Percentiles rank a stretch among this genome's conserved stretches.
These are phyloP conservation scores for Pythium insidiosum DNA, from an alignment of 352 stramenopile species.

Conservation along the genomic window DNA sequence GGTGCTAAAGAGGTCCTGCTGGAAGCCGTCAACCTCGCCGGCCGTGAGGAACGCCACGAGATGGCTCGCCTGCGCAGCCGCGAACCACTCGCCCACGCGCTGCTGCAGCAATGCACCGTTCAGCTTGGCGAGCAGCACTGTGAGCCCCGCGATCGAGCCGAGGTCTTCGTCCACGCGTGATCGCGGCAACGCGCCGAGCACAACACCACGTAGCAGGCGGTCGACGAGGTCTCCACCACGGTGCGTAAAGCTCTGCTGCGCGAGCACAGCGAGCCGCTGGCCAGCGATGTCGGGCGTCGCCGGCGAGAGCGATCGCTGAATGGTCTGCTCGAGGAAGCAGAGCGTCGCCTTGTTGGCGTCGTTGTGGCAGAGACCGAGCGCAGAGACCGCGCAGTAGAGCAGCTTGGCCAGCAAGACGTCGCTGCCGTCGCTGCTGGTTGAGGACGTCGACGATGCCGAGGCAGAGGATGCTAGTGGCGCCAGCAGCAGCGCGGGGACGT, in stretches of 20 bases:
- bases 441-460: too few relatives aligned
- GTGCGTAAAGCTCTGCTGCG: conserved; percentile 17
- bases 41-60: conserved; percentile 45
- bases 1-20: conserved; percentile 55
- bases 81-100: conserved; percentile 61
- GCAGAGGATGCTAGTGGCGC: too few relatives aligned
- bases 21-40: conserved; percentile 54
- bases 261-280: conserved; percentile 11
- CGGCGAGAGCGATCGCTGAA: conserved; percentile 19
- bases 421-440: background rate
- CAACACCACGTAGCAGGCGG: conserved; percentile 50
- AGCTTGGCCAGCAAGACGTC: conserved; percentile 64
- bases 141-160: conserved; percentile 61
- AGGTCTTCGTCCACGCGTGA: conserved; percentile 75
- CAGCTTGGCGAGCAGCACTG: conserved; percentile 64
- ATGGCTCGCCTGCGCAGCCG: conserved; percentile 29
- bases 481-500: conserved; percentile 72
- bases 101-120: conserved; percentile 47
- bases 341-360: conserved; percentile 92
- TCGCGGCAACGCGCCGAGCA: conserved; percentile 46
- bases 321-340: conserved; percentile 83
- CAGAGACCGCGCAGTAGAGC: conserved; percentile 79
- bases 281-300: conserved; percentile 8
- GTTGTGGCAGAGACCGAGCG: conserved; percentile 89
- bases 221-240: conserved; percentile 32